Evolutionary conservation across 345 rosid species (phyloP), one percentile per base, ranked within the genome.

Genomic region (Draba incana): DNA sequence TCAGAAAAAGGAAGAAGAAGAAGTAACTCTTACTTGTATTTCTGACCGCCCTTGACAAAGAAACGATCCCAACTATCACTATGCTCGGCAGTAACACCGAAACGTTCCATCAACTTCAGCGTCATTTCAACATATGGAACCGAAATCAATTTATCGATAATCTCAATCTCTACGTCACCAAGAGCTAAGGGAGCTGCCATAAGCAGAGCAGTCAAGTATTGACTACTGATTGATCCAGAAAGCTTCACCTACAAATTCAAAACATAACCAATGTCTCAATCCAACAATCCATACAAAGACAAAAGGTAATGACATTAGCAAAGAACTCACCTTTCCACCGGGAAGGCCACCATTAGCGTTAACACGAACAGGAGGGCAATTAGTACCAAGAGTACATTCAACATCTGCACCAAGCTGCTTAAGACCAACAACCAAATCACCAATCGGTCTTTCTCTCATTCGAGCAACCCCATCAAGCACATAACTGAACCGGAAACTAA

Each of bases 81-180:
- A 78, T 87, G 97, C 57, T 89, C 86, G 1, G 84, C 85, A 79
- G 61, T 57, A 57, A 91, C 96, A 44, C 97, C 97, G 20, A 80
- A 91, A 49, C 92, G 89, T 69, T 94, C 93, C 97, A 94, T 91
- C 80, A 94, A 81, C 79, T 89, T 94, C 79, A 94, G 31, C 52
- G 97, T 94, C 99, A 94, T 94, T 76, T 94, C 97, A 71, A 94
- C 96, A 63, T 94, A 94, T 35, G 99, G 99, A 76, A 94, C 65
- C 39, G 97, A 94, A 31, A 94, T 94, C 65, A 91, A 63, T 69
- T 94, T 87, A 75, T 94, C 97, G 25, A 90, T 65, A 5, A 91
- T 94, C 81, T 90, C 96, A 52, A 91, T 84, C 82, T 94, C 99
- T 10, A 94, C 97, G 59, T 87, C 81, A 63, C 95, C 95, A 49